phyloP scores from a whole-genome alignment of 2,329 filamentous ascomycete species.

The Capronia epimyces region DNA sequence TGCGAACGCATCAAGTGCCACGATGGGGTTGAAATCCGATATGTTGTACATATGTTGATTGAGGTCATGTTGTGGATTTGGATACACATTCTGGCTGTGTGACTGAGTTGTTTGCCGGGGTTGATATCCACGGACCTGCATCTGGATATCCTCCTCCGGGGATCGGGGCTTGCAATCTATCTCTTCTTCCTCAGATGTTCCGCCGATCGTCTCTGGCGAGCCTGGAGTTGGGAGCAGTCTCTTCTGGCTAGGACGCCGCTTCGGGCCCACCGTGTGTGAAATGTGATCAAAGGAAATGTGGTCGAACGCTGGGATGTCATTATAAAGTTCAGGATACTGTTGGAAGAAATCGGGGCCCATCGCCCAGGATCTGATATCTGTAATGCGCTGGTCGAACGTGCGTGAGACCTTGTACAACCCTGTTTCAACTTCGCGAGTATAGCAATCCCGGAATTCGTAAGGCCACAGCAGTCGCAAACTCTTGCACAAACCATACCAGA shows the following conservation, averaged over 20 bases:
- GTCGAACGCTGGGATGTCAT: conserved; percentile 25
- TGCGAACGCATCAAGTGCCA: conserved; percentile 20
- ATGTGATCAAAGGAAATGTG: conserved; percentile 1
- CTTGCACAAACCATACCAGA: conserved; percentile 23
- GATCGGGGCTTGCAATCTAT: neutral
- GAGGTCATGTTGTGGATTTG: neutral
- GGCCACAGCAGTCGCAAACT: conserved; percentile 24
- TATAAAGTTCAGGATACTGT: conserved; percentile 25
- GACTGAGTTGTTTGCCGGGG: neutral
- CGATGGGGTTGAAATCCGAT: conserved; percentile 12
- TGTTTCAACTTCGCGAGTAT: conserved; percentile 23
- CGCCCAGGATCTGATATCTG: conserved; percentile 26
- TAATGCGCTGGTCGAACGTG: conserved; percentile 24
- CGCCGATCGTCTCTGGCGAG: neutral
- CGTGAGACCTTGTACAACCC: conserved; percentile 26
- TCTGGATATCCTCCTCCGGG: neutral
- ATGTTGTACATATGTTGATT: conserved; percentile 15
- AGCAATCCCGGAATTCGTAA: conserved; percentile 28
- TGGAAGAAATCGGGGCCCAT: conserved; percentile 26
- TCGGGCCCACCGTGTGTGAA: neutral
- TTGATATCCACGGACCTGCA: too few species aligned
- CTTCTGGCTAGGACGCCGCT: neutral
- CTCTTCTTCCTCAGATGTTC: conserved; percentile 8
- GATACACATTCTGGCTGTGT: neutral
- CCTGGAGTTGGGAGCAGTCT: neutral